Evolutionary conservation across 2,329 filamentous ascomycete species (phyloP).

Genomic region (Pezicula neosporulosa): DNA sequence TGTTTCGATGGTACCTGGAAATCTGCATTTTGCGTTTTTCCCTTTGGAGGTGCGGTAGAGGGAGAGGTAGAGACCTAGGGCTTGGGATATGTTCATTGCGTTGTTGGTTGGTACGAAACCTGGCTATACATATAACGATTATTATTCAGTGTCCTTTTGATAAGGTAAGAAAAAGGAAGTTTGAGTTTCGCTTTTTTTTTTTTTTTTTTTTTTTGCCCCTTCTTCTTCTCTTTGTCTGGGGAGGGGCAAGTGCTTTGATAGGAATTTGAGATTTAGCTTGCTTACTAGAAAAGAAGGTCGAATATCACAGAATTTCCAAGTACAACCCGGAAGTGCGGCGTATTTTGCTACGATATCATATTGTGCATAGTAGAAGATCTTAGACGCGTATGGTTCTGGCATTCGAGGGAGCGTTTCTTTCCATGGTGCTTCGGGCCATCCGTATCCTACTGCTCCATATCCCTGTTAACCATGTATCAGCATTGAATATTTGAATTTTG

Average conservation of each 20-base stretch:
- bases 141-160: not conserved
- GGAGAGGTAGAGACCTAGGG: conserved; percentile 33
- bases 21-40: conserved; percentile 27
- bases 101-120: conserved; percentile 40
- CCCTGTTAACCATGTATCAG: conserved; percentile 8
- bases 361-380: conserved; percentile 43
- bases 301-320: conserved; percentile 39
- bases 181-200: too few relatives aligned
- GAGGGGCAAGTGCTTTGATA: too few relatives aligned
- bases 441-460: not conserved
- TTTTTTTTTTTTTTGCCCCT: too few relatives aligned
- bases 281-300: conserved; percentile 36
- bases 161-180: too few relatives aligned
- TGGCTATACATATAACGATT: conserved; percentile 3
- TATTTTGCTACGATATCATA: conserved; percentile 34
- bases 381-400: conserved; percentile 33
- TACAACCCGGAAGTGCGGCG: conserved; percentile 28
- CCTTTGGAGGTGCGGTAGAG: conserved; percentile 32
- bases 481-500: not conserved
- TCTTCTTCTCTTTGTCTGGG: too few relatives aligned
- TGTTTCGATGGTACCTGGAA: conserved; percentile 30
- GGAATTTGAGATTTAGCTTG: conserved; percentile 1
- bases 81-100: conserved; percentile 37
- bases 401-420: conserved; percentile 36
- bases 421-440: conserved; percentile 24